phyloP scores from a whole-genome alignment of 2,329 filamentous ascomycete species.

The Elsinoe perseae region DNA sequence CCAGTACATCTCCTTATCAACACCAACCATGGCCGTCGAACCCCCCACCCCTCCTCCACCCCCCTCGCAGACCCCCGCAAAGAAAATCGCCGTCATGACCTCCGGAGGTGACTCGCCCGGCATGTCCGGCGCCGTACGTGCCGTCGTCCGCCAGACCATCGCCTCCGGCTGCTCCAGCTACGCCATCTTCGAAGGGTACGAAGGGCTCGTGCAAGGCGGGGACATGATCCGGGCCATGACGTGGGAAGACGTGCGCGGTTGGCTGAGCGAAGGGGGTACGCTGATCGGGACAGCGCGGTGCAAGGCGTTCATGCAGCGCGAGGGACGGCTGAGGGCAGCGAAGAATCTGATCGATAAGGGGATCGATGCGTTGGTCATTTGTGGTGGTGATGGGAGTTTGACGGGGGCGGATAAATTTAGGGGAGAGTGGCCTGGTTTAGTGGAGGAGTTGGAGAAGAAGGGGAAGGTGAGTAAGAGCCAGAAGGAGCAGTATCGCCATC shows the following conservation, averaged over 20 bases:
- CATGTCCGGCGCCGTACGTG: slow-evolving; percentile 87
- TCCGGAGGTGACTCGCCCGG: slow-evolving; percentile 89
- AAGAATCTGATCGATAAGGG: slow-evolving; percentile 91
- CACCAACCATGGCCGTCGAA: slow-evolving; percentile 13
- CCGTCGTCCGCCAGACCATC: slow-evolving; percentile 85
- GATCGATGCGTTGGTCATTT: slow-evolving; percentile 94
- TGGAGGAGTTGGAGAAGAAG: slow-evolving; percentile 72
- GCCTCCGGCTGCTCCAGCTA: slow-evolving; percentile 53
- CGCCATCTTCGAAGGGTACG: slow-evolving; percentile 78
- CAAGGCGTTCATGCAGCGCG: slow-evolving; percentile 82
- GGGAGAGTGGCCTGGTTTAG: slow-evolving; percentile 78
- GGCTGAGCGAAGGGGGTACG: slow-evolving; percentile 87
- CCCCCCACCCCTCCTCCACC: slow-evolving; percentile 22
- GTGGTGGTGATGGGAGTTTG: slow-evolving; percentile 90
- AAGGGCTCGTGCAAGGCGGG: slow-evolving; percentile 84
- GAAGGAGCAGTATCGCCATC: slow-evolving; percentile 66
- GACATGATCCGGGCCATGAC: slow-evolving; percentile 79
- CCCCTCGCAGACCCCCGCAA: slow-evolving; percentile 35
- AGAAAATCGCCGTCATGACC: slow-evolving; percentile 81
- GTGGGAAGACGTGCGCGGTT: slow-evolving; percentile 93
- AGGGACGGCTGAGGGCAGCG: slow-evolving; percentile 73
- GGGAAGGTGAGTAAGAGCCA: slow-evolving; percentile 65
- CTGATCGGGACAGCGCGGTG: slow-evolving; percentile 92
- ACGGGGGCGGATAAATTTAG: slow-evolving; percentile 94
- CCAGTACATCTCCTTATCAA: neutral